Percentiles rank a stretch among this genome's conserved stretches.
Evolutionary conservation across 371 early-diverging fungal genomes (phyloP).

Genomic region (Zopfochytrium polystomum): DNA sequence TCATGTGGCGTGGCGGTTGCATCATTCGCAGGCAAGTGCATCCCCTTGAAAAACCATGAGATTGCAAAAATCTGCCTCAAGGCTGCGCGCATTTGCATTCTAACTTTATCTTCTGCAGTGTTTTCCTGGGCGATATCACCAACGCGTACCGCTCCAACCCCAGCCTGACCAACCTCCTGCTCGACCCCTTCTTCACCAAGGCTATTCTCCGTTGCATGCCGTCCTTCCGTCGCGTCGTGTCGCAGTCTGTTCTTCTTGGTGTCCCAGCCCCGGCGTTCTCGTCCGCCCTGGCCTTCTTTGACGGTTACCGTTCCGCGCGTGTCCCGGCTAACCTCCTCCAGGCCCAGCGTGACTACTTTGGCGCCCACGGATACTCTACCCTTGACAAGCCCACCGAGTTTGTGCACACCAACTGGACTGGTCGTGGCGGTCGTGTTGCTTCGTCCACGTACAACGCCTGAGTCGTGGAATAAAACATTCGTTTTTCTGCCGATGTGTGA

Average conservation of each 20-base stretch:
- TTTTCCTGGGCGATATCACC: constrained; percentile 94
- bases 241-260: constrained; percentile 77
- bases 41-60: too few relatives aligned
- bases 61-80: too few relatives aligned
- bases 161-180: constrained; percentile 79
- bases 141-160: constrained; percentile 86
- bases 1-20: constrained; percentile 99
- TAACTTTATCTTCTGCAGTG: too few relatives aligned
- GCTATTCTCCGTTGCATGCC: constrained; percentile 80
- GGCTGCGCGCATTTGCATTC: too few relatives aligned
- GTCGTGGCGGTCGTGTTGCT: constrained; percentile 53
- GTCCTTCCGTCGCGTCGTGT: constrained; percentile 87
- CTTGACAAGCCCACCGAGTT: constrained; percentile 72
- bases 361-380: constrained; percentile 92
- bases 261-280: constrained; percentile 90
- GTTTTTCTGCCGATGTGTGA: too few relatives aligned
- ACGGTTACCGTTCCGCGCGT: constrained; percentile 86
- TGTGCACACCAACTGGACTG: constrained; percentile 95
- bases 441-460: constrained; percentile 53
- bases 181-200: constrained; percentile 92
- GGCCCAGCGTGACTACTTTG: constrained; percentile 98
- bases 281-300: constrained; percentile 93
- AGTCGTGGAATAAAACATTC: constrained; percentile 6
- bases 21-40: constrained; percentile 78
- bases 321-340: constrained; percentile 97